A percentile compares a stretch with the other conserved stretches of the same genome.
Evolutionary conservation across 1,284 basidiomycete genomes (phyloP).

Genomic region (Athelia sp.): DNA sequence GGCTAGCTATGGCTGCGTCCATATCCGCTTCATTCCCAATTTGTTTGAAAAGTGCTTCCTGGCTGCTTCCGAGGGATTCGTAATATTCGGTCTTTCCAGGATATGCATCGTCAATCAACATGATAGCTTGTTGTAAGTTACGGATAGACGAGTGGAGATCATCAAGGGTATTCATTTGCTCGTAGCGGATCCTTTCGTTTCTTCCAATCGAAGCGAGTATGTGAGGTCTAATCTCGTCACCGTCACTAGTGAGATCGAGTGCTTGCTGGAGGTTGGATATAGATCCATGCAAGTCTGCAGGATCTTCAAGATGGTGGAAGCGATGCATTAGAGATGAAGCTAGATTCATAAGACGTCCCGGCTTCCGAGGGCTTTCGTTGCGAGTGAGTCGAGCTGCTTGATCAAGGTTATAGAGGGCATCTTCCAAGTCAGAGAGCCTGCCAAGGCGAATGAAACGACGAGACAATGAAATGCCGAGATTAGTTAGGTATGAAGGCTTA

Average conservation of each 20-base stretch:
- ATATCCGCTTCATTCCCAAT: background rate
- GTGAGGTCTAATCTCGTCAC: background rate
- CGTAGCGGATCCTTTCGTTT: background rate
- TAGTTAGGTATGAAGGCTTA: background rate
- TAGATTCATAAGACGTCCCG: background rate
- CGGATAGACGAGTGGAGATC: background rate
- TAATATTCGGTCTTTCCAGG: background rate
- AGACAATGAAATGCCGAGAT: background rate
- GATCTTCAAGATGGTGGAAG: background rate
- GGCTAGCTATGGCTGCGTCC: background rate
- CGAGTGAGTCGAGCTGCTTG: background rate
- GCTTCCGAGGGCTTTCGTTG: background rate
- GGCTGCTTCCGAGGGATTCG: background rate
- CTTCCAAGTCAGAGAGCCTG: background rate
- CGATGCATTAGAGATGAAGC: background rate
- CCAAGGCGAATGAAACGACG: background rate
- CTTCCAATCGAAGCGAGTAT: background rate
- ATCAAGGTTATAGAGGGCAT: background rate
- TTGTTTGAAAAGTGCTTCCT: background rate
- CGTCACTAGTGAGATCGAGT: background rate
- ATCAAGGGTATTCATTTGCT: background rate
- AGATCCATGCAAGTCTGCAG: background rate
- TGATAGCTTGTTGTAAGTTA: background rate
- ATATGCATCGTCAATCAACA: background rate
- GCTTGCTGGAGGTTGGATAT: background rate